Base-by-base conservation (phyloP, 163 green algal genomes). In the Volvox carteri region DNA sequence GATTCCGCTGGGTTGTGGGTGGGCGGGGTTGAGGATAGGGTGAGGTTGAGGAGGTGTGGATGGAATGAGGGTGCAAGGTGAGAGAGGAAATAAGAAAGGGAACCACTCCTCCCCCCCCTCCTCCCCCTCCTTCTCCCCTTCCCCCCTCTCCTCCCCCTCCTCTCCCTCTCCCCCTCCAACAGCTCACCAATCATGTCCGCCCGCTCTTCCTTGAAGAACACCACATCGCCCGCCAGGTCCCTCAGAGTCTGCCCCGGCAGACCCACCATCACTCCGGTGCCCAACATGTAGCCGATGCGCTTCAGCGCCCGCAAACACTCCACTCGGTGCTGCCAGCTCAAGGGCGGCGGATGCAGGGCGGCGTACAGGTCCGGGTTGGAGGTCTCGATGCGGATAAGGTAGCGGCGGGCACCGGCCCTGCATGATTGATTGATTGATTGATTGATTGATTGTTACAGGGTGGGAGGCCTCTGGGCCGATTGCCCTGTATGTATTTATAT, bases 261-360 rank as follows among this genome's bases (percentile, higher is more conserved):
- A 9, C 94, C 94, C 67, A 96, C 93, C 94, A 96, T 96, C 12
- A 96, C 90, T 62, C 94, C 94, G n/a, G 94, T 96, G 77, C 93
- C 94, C 52, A 91, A 72, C 87, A 89, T 89, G 56, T 77, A 89
- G 18, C 87, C 80, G 4, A 95, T 85, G 86, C 93, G 87, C 77
- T 93, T 95, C 4, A 94, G 79, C 56, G 87, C 78, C 11, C 84
- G 50, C 52, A 96, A 85, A 84, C 91, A 94, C 9, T 92, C 68
- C 65, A 95, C 90, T 7, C 94, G 91, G 16, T 84, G 37, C 46
- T 93, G 67, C 92, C 93, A 96, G 75, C 60, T 90, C 83, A 95
- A 92, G 2, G 73, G 80, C 2, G 89, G 73, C 18, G 94, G 94
- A 91, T 96, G 94, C 65, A 96, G 90, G 25, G 86, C 74, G 2